Conservation (phyloP, 164 flowering plant genomes). For the Piper betle region DNA sequence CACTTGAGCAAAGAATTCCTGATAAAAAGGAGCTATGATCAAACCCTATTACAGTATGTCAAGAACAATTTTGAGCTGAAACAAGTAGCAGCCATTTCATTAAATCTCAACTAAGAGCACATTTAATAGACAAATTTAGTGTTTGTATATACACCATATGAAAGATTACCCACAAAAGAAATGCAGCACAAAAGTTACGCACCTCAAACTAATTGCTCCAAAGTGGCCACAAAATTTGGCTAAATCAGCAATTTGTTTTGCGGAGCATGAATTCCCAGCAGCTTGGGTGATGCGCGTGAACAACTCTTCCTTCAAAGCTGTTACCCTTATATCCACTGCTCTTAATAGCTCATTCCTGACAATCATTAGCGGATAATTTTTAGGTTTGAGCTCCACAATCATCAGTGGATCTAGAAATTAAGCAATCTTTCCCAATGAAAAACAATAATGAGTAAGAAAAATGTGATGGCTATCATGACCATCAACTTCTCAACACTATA, state of each 20-base stretch:
- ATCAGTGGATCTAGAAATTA: neutral
- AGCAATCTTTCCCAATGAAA: neutral
- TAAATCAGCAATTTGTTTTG: constrained; percentile 35
- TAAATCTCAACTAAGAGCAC: too few species aligned
- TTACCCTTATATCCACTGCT: constrained; percentile 70
- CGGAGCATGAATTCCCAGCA: constrained; percentile 31
- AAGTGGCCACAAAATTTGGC: constrained; percentile 38
- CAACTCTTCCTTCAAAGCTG: constrained; percentile 42
- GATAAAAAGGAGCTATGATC: constrained; percentile 5
- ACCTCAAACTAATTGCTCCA: constrained; percentile 52
- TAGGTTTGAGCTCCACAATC: neutral
- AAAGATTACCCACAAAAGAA: neutral
- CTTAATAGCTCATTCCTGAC: constrained; percentile 73
- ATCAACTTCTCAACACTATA: too few species aligned
- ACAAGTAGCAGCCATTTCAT: neutral
- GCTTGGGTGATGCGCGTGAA: constrained; percentile 37
- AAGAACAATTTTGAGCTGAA: neutral
- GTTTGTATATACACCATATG: too few species aligned
- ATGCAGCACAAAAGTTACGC: constrained; percentile 3
- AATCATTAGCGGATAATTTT: neutral
- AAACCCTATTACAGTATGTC: neutral
- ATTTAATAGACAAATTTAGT: too few species aligned
- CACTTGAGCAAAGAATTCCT: constrained; percentile 41
- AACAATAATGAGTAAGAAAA: too few species aligned
- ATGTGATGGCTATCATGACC: too few species aligned